Evolutionary conservation across 441 rosid species (phyloP), one percentile per base, ranked within the genome.

Genomic region (Syzygium syzygioides): DNA sequence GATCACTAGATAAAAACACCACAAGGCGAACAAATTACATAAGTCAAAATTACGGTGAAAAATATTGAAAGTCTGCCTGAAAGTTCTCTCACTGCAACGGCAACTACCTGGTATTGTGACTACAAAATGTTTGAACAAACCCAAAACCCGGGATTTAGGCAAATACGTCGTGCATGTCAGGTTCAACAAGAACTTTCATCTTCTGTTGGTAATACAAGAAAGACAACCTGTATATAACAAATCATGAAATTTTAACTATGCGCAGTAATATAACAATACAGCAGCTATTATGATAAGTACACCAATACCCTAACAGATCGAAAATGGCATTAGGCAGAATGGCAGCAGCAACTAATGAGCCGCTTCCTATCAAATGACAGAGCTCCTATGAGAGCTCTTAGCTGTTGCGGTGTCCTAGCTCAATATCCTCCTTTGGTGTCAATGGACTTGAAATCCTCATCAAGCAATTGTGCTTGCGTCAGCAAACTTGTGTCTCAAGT

Each of bases 61-160:
- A 71, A 41, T 20, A 71, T 71, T 13, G 28, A 71, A 37, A 41
- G 50, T 41, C 28, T 19, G 80, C 28, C 1, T 37, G 15, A 34
- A 34, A 71, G 80, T 11, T 34, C 50, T 68, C 11, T 23, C 79
- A 68, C 79, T 68, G 79, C 54, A 26, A 48, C 7, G 1, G 34
- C 54, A 23, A 45, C 56, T 93, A 98, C 99, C 99, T 96, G 52
- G 98, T 95, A 93, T 97, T 98, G 93, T 98, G 99, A 91, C 94
- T 95, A 93, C 96, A 98, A 92, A 98, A 97, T 76, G 98, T 95
- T 91, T 98, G 98, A 91, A 96, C 94, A 92, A 95, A 97, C 57
- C 96, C 98, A 90, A 97, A 97, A 86, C 99, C 99, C 26, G 98
- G 98, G 90, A 95, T 97, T 94, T 98, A 95, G 88, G 99, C 98